These are phyloP conservation scores for Lasiosphaeria hispida DNA, from an alignment of 495 filamentous ascomycete species.

Conservation along the genomic window DNA sequence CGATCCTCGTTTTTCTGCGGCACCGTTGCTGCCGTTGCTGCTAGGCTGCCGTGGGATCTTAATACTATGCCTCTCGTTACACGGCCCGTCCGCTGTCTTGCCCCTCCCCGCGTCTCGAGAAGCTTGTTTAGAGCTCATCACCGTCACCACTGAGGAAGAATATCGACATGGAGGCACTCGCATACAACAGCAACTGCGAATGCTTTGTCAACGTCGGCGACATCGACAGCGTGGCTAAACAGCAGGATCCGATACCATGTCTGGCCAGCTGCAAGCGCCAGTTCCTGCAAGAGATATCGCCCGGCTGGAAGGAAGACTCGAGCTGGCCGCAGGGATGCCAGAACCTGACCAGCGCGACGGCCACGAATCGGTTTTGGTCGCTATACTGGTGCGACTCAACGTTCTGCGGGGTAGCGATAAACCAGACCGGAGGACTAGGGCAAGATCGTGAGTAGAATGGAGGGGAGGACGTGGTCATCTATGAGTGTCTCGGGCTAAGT, in stretches of 20 bases:
- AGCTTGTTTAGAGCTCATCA: neutral
- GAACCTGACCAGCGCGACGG: slow-evolving; percentile 16
- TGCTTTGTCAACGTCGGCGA: slow-evolving; percentile 26
- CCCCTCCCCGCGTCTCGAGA: neutral
- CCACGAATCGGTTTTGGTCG: slow-evolving; percentile 30
- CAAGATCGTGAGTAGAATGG: slow-evolving; percentile 45
- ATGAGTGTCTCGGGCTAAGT: slow-evolving; percentile 25
- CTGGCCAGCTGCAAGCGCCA: slow-evolving; percentile 24
- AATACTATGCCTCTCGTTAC: slow-evolving; percentile 22
- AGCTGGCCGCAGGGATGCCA: slow-evolving; percentile 22
- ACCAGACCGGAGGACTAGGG: slow-evolving; percentile 22
- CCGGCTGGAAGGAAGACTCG: slow-evolving; percentile 17
- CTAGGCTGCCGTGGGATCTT: slow-evolving; percentile 2
- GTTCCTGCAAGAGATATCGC: slow-evolving; percentile 18
- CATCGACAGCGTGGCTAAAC: slow-evolving; percentile 1
- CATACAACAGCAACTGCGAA: slow-evolving; percentile 14
- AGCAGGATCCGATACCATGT: slow-evolving; percentile 18
- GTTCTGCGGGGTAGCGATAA: slow-evolving; percentile 43
- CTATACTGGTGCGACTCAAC: slow-evolving; percentile 47
- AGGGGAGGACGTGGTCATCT: neutral
- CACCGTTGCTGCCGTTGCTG: neutral
- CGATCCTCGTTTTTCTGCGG: slow-evolving; percentile 2
- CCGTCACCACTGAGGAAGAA: slow-evolving; percentile 5
- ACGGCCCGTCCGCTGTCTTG: slow-evolving; percentile 9
- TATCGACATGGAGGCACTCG: slow-evolving; percentile 12